Conservation (phyloP, 2,329 filamentous ascomycete species). For the Pyrenophora graminea region DNA sequence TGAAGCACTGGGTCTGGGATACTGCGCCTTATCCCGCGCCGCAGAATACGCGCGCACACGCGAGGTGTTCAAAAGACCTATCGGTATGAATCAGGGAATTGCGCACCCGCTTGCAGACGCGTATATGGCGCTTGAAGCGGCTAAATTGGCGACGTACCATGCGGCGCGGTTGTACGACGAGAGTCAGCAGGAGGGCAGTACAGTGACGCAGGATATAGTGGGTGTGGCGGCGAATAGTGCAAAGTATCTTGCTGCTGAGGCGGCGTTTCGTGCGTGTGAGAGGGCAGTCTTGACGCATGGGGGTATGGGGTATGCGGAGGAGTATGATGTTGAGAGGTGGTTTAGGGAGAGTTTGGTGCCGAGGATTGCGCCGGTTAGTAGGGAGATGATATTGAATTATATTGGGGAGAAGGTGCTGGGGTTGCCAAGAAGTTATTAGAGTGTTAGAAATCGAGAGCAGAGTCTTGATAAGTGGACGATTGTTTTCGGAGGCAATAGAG, state of each 20-base stretch:
- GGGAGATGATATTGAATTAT: constrained; percentile 78
- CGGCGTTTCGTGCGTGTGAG: constrained; percentile 64
- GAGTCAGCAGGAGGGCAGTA: constrained; percentile 31
- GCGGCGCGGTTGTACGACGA: constrained; percentile 63
- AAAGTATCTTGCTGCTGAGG: constrained; percentile 64
- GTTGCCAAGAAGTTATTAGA: constrained; percentile 68
- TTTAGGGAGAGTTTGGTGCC: constrained; percentile 63
- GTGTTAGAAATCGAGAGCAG: too few species aligned
- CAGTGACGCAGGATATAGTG: constrained; percentile 45
- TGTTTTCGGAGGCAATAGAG: too few species aligned
- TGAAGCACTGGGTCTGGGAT: constrained; percentile 79
- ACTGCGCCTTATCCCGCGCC: constrained; percentile 60
- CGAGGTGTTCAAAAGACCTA: constrained; percentile 60
- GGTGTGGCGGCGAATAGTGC: constrained; percentile 62
- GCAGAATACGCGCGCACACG: constrained; percentile 55
- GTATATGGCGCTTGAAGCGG: constrained; percentile 65
- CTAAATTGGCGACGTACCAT: constrained; percentile 65
- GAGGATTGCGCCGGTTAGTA: constrained; percentile 62
- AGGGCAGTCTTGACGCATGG: constrained; percentile 61
- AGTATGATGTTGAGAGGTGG: constrained; percentile 66
- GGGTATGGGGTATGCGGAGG: constrained; percentile 67
- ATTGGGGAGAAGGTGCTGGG: constrained; percentile 70
- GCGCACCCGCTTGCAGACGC: constrained; percentile 62
- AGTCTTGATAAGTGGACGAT: too few species aligned
- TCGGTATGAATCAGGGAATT: constrained; percentile 64